phyloP scores from a whole-genome alignment of 208 protist genomes.

The Angomonas ambiguus region DNA sequence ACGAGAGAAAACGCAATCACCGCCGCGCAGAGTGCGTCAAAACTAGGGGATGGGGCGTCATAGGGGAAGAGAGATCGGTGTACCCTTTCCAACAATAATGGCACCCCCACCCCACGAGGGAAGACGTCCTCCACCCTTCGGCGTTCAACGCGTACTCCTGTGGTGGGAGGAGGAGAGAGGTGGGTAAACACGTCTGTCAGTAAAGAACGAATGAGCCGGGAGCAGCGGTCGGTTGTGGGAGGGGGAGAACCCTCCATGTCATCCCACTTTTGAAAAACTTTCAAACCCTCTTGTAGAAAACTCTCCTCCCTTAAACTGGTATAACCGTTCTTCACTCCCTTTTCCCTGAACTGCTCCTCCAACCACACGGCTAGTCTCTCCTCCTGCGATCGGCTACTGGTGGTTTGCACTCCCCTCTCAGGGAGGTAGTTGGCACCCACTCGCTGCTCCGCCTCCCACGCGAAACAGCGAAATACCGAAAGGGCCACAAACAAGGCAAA shows the following conservation, averaged over 20 bases:
- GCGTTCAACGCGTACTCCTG: too few relatives aligned
- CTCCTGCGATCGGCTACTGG: background rate
- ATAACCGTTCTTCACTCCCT: background rate
- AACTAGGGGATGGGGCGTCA: background rate
- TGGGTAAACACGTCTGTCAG: too few relatives aligned
- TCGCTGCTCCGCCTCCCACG: slow-evolving; percentile 5
- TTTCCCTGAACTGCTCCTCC: background rate
- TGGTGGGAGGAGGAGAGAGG: too few relatives aligned
- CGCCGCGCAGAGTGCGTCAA: background rate
- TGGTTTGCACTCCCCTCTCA: background rate
- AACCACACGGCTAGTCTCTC: background rate
- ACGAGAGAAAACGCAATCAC: background rate
- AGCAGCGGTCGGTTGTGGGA: too few relatives aligned
- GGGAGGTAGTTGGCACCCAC: background rate
- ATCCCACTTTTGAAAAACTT: background rate
- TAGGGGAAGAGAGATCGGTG: background rate
- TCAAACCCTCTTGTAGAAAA: background rate
- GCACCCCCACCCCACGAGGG: too few relatives aligned
- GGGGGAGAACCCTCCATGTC: too few relatives aligned
- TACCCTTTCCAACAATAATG: too few relatives aligned
- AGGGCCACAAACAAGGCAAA: slow-evolving; percentile 30
- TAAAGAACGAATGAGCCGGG: too few relatives aligned
- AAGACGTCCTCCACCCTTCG: too few relatives aligned
- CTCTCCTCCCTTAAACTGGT: background rate
- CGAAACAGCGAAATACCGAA: slow-evolving; percentile 18